Conservation (phyloP, 306 rosid genomes). For the Quillaja saponaria region DNA sequence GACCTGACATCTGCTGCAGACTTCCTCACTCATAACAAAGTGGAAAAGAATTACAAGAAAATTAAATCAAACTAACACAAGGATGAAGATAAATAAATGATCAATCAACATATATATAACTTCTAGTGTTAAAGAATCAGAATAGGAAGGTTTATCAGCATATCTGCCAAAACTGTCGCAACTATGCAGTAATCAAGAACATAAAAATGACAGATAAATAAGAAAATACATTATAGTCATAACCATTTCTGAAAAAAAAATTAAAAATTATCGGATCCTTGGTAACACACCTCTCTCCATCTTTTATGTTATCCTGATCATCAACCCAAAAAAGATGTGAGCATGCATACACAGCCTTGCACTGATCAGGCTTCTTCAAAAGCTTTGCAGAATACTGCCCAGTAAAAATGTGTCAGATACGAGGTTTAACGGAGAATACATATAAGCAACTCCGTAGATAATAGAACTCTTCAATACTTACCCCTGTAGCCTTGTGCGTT, state of each 20-base stretch:
- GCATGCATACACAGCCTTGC: constrained; percentile 92
- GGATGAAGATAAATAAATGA: constrained; percentile 17
- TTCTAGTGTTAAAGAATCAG: constrained; percentile 29
- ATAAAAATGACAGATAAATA: background rate
- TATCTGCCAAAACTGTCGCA: background rate
- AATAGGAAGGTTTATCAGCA: constrained; percentile 6
- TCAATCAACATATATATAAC: constrained; percentile 26
- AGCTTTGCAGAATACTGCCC: constrained; percentile 94
- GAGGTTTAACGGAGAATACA: constrained; percentile 15
- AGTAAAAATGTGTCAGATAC: constrained; percentile 19
- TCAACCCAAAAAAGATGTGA: constrained; percentile 95
- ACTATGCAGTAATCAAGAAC: background rate
- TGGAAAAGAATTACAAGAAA: constrained; percentile 10
- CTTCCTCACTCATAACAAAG: background rate
- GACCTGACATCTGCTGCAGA: no score
- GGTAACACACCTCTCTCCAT: constrained; percentile 83
- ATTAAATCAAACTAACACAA: background rate
- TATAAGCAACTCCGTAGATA: constrained; percentile 4
- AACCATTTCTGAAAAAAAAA: no score
- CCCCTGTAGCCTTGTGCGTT: constrained; percentile 99
- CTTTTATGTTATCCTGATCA: constrained; percentile 84
- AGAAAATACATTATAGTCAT: constrained; percentile 19
- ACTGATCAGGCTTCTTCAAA: constrained; percentile 92
- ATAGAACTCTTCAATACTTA: constrained; percentile 39
- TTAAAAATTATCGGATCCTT: constrained; percentile 4